Base-by-base conservation (phyloP, 176 grass and related monocot genomes). In the Phoenix roebelenii region DNA sequence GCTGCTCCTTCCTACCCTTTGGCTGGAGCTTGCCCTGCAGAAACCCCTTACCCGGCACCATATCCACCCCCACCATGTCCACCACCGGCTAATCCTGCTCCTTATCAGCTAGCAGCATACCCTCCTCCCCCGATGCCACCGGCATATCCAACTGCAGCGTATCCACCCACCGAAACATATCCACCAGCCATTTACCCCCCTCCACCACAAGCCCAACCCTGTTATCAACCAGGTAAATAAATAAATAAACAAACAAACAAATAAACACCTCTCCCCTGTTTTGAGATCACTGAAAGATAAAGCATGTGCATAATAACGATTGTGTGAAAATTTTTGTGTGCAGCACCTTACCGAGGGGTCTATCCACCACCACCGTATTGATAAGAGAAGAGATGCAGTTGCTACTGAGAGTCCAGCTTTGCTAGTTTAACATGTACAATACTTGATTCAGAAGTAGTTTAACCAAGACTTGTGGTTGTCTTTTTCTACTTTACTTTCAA, bases 281-380 rank as follows among this genome's bases (percentile, higher is more conserved):
- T 17, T 16, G 6, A 6, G 1, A n/a, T 35, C 30, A 3, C 49
- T 7, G 28, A 64, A 24, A 16, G 5, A 65, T 5, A 50, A 17
- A 51, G 9, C 9, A 5, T 15, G 3, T 24, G 48, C 2, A 23
- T 65, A 10, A 25, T 7, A 7, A 30, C 2, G 10, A 22, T 19
- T 23, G 50, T 14, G 6, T 9, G 35, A 7, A 23, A 22, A 3
- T 50, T 51, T 24, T 4, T 51, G 1, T 12, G 16, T 51, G 62
- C 62, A 51, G 44, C 48, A 25, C 32, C 62, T 65, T 65, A 51
- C 25, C 59, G 25, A 3, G 59, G 26, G n/a, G 3, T 61, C 59
- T 44, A 61, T 51, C 62, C 62, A 25, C 62, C 62, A 24, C 61
- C 39, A 16, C 62, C 62, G 16, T 65, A 65, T 22, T 65, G 39